A percentile compares a stretch with the other conserved stretches of the same genome.
phyloP scores from a whole-genome alignment of 2,329 filamentous ascomycete genomes.

The Coniella lustricola region DNA sequence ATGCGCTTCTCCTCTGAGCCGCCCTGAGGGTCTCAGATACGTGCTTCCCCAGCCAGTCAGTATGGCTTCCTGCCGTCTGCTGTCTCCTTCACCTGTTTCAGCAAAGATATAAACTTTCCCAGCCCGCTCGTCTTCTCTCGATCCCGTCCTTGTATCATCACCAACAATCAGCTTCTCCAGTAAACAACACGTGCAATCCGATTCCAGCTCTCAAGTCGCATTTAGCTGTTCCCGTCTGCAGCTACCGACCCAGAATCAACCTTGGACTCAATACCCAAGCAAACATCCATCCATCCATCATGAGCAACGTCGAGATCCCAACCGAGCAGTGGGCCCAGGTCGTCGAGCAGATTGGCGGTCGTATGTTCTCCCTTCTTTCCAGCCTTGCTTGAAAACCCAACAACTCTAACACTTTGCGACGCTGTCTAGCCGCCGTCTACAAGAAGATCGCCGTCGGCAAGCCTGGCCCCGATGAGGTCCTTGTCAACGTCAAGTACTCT shows the following conservation, averaged over 20 bases:
- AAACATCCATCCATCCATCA: conserved; percentile 20
- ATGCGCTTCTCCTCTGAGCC: too few relatives aligned
- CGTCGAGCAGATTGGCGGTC: conserved; percentile 70
- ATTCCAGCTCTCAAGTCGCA: too few relatives aligned
- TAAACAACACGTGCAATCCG: too few relatives aligned
- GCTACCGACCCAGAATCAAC: too few relatives aligned
- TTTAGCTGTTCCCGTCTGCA: neutral
- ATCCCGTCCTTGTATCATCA: neutral
- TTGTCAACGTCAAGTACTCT: conserved; percentile 85
- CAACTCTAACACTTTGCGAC: conserved; percentile 8
- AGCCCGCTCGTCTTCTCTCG: neutral
- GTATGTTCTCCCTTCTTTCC: conserved; percentile 35
- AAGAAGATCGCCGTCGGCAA: conserved; percentile 76
- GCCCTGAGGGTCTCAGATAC: too few relatives aligned
- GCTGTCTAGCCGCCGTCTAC: conserved; percentile 53
- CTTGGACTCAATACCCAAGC: too few relatives aligned
- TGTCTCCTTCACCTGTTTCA: neutral
- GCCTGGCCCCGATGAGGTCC: conserved; percentile 82
- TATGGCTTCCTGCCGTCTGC: too few relatives aligned
- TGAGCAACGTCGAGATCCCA: conserved; percentile 54
- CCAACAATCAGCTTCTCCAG: neutral
- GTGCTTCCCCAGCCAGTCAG: too few relatives aligned
- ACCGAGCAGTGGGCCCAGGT: conserved; percentile 88
- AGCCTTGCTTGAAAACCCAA: neutral
- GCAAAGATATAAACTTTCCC: neutral